Evolutionary conservation across 2,329 filamentous ascomycete genomes (phyloP).

Genomic region (Cordyceps sp.): DNA sequence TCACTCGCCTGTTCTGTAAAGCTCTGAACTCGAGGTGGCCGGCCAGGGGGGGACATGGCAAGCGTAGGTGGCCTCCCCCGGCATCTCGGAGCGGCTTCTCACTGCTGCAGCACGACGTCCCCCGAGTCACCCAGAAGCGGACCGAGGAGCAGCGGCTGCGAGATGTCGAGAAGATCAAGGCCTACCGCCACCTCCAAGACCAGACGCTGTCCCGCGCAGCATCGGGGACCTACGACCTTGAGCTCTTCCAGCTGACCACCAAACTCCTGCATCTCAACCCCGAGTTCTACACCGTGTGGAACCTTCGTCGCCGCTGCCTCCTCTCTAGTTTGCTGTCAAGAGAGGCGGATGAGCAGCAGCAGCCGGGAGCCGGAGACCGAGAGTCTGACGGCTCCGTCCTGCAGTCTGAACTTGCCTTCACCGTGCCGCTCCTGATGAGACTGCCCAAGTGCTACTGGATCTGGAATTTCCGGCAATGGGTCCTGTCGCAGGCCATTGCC

Average conservation of each 20-base stretch:
- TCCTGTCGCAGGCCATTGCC: conserved; percentile 54
- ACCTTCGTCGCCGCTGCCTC: conserved; percentile 62
- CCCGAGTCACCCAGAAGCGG: conserved; percentile 26
- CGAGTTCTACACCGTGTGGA: conserved; percentile 86
- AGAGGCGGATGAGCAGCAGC: too few relatives aligned
- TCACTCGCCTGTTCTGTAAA: too few relatives aligned
- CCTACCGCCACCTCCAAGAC: conserved; percentile 53
- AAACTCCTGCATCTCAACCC: conserved; percentile 59
- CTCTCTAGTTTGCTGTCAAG: conserved; percentile 40
- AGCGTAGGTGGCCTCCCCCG: too few relatives aligned
- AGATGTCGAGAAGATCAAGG: conserved; percentile 54
- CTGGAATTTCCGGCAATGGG: conserved; percentile 89
- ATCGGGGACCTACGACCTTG: not conserved
- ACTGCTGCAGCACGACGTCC: not conserved
- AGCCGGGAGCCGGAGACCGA: too few relatives aligned
- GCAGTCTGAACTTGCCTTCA: conserved; percentile 60
- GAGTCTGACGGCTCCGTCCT: too few relatives aligned
- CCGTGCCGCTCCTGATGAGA: conserved; percentile 67
- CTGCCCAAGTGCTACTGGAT: conserved; percentile 99
- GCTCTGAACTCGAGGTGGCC: too few relatives aligned
- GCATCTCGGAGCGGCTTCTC: too few relatives aligned
- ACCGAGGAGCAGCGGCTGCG: conserved; percentile 50
- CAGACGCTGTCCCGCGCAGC: conserved; percentile 28
- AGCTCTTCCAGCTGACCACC: conserved; percentile 13
- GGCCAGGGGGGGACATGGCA: too few relatives aligned